Conservation (phyloP, 1,284 basidiomycete genomes). For the Papiliotrema flavescens region DNA sequence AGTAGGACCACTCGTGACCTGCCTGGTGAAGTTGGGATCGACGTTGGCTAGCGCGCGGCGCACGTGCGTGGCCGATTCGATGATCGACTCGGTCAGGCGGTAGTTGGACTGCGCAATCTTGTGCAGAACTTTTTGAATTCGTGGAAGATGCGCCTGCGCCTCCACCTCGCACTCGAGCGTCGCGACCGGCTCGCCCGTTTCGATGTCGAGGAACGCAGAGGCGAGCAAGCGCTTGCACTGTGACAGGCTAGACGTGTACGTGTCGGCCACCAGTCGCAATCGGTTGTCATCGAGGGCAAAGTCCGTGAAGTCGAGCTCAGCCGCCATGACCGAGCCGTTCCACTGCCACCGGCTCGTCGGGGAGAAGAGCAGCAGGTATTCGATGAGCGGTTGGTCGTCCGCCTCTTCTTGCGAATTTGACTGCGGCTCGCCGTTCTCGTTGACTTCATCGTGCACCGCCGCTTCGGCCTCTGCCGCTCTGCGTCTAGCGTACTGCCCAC, state of each 20-base stretch:
- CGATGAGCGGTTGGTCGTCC: conserved; percentile 47
- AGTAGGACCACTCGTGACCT: conserved; percentile 50
- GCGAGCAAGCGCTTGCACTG: conserved; percentile 75
- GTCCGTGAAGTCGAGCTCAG: conserved; percentile 63
- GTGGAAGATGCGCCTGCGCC: conserved; percentile 85
- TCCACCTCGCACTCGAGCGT: conserved; percentile 62
- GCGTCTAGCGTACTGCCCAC: background rate
- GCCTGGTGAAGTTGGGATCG: no score
- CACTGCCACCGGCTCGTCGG: conserved; percentile 86
- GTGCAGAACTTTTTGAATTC: conserved; percentile 82
- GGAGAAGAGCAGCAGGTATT: conserved; percentile 81
- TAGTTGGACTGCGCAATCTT: conserved; percentile 87
- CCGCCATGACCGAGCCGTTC: conserved; percentile 79
- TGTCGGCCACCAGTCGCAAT: conserved; percentile 81
- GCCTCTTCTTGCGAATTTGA: conserved; percentile 49
- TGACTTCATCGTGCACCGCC: conserved; percentile 46
- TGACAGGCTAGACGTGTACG: conserved; percentile 69
- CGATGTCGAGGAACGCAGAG: conserved; percentile 58
- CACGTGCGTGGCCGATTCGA: conserved; percentile 82
- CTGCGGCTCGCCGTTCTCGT: background rate
- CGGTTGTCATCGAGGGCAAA: conserved; percentile 78
- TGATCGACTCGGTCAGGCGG: conserved; percentile 86
- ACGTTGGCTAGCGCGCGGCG: conserved; percentile 59
- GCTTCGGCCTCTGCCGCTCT: conserved; percentile 50
- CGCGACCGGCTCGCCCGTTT: conserved; percentile 41